Percentiles rank a stretch among this genome's conserved stretches.
These are phyloP conservation scores for Graphiopsis chlorocephala DNA, from an alignment of 2,329 filamentous ascomycete species.

Conservation along the genomic window DNA sequence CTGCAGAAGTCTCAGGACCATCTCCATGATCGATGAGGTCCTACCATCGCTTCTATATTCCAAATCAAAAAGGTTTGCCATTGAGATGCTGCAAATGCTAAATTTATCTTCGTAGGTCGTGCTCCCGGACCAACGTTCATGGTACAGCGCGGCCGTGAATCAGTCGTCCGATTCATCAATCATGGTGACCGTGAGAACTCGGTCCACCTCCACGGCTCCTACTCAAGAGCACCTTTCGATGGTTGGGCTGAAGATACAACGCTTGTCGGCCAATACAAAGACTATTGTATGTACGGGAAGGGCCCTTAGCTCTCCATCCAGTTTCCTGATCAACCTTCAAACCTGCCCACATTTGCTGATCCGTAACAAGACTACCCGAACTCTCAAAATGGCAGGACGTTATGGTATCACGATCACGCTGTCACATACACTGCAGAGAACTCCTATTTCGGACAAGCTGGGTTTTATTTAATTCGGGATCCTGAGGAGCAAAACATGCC, in stretches of 20 bases:
- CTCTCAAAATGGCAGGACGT: conserved; percentile 49
- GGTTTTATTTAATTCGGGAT: conserved; percentile 55
- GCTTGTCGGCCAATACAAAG: conserved; percentile 50
- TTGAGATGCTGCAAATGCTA: background rate
- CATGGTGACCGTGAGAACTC: conserved; percentile 44
- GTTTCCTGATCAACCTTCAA: too few species aligned
- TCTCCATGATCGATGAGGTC: background rate
- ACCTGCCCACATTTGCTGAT: background rate
- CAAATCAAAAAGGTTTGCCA: background rate
- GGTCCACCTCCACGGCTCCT: conserved; percentile 58
- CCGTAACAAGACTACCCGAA: conserved; percentile 51
- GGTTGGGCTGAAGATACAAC: conserved; percentile 56
- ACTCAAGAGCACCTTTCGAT: conserved; percentile 41
- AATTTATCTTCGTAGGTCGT: background rate
- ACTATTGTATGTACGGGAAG: conserved; percentile 44
- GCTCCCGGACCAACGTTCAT: conserved; percentile 54
- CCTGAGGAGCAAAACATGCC: conserved; percentile 46
- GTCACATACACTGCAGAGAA: conserved; percentile 36
- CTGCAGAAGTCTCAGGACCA: background rate
- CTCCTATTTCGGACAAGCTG: conserved; percentile 56
- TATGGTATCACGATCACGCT: conserved; percentile 57
- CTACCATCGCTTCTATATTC: background rate
- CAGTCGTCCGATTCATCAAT: conserved; percentile 55
- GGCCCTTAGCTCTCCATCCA: too few species aligned
- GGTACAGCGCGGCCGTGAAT: conserved; percentile 50